Base-by-base conservation (phyloP, 768 basidiomycete species). In the Solioccasus polychromus region DNA sequence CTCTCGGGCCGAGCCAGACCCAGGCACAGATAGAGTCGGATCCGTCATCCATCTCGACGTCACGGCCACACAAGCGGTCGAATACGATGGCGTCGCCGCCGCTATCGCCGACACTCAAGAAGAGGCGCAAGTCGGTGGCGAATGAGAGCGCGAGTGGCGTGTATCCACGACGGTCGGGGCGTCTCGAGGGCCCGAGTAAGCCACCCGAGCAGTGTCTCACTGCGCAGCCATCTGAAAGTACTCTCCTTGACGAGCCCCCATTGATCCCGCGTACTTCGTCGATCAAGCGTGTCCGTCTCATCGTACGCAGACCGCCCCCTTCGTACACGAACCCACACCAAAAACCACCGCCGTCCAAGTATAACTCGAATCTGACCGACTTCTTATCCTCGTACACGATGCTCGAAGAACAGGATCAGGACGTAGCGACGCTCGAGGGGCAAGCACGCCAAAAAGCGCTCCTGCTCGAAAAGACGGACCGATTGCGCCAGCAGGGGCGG, bases 291-390 rank as follows among this genome's bases (percentile, higher is more conserved):
- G 72, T 89, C 38, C 79, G 63, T 5, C 71, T 86, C 45, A 75
- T 88, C 37, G 83, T 91, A 12, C 77, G 83, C 30, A 70, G 70
- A 11, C 88, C 87, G 7, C 74, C 76, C 1, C 80, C 79, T 3
- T 59, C 68, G 2, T 69, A 81, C 34, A 79, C 89, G 11, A 77
- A 84, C 61, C 91, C 86, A 0, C 61, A 60, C 11, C 92, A 96
- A 58, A 71, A 71, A 10, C 85, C 88, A 1, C 71, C 76, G 0
- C 66, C 68, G 0, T 68, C 82, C 0, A 69, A 69, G 37, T 75
- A 77, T 54, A 72, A 72, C 12, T 70, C 72, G 1, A 85, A 86
- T 1, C 63, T 93, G 9, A 52, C 68, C 8, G 55, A 68, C 1
- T 78, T 83, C 43, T 68, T 95, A 14, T 64, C 70, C 0, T 89